Percentiles rank a stretch among this genome's conserved stretches.
phyloP scores from a whole-genome alignment of 495 filamentous ascomycete species.

The Talaromyces trachyspermus region DNA sequence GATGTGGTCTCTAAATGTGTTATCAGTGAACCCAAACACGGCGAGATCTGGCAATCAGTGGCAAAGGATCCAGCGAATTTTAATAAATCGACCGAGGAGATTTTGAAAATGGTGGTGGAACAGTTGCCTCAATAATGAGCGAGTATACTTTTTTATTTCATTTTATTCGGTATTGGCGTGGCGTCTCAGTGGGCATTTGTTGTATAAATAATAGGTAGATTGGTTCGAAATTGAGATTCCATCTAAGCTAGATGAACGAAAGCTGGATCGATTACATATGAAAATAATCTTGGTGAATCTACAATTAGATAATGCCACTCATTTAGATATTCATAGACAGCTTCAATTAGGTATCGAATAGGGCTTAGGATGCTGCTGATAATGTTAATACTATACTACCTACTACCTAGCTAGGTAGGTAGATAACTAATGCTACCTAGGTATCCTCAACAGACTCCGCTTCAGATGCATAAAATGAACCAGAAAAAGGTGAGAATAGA shows the following conservation, averaged over 20 bases:
- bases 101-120: constrained; percentile 66
- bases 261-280: neutral
- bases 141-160: neutral
- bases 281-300: neutral
- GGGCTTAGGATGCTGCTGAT: no score
- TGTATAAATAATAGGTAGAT: neutral
- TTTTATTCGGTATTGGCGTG: constrained; percentile 6
- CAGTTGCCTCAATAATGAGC: constrained; percentile 10
- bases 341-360: no score
- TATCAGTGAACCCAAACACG: constrained; percentile 76
- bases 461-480: constrained; percentile 10
- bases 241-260: neutral
- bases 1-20: constrained; percentile 73
- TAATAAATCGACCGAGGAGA: constrained; percentile 63
- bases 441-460: constrained; percentile 12
- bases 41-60: constrained; percentile 83
- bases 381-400: no score
- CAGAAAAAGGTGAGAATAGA: no score
- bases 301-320: no score
- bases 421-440: no score
- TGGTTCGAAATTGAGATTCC: neutral
- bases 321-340: no score
- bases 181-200: neutral
- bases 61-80: constrained; percentile 81
- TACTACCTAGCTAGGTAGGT: no score